Evolutionary conservation across 2,329 filamentous ascomycete genomes (phyloP), one percentile per base, ranked within the genome.

Genomic region (Fusarium beomiforme): DNA sequence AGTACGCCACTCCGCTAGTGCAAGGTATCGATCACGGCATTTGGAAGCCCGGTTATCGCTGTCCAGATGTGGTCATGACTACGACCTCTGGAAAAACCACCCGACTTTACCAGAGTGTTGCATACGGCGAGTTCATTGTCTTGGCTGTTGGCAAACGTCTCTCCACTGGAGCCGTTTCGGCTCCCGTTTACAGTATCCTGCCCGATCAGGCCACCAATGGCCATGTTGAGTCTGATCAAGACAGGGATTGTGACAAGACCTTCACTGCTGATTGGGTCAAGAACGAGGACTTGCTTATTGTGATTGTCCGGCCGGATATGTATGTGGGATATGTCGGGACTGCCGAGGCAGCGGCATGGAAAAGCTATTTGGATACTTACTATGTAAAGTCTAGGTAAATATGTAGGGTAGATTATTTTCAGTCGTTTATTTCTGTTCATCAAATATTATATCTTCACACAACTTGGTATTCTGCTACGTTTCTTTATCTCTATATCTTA

Each of bases 231-330:
- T 19, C 16, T 16, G 8, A 6, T 13, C 19, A 13, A n/a, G 5
- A 29, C 29, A 61, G 14, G 9, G 19, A 21, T 24, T 10, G 17
- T 0, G 43, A 43, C 8, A 47, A 23, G 17, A 24, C 29, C 1
- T 72, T 70, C 5, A 43, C 21, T 10, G 66, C 69, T 13, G 58
- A 67, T 21, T 72, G 69, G 61, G 37, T 34, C 5, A 46, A 39
- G 3, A 17, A 8, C 1, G n/a, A 33, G 6, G 42, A 56, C 2
- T 37, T 56, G 5, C 26, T 24, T 6, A 17, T 61, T 6, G 51
- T 71, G 17, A 19, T 73, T n/a, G n/a, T 73, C 7, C 61, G 71
- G 3, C 71, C 71, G 19, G 71, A 73, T 24, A 74, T 73, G 71
- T 73, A 74, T 36, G 24, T 73, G 3, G 71, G 71, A 4, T 70